Base-by-base conservation (phyloP, 768 basidiomycete genomes). In the Lentinula boryana region DNA sequence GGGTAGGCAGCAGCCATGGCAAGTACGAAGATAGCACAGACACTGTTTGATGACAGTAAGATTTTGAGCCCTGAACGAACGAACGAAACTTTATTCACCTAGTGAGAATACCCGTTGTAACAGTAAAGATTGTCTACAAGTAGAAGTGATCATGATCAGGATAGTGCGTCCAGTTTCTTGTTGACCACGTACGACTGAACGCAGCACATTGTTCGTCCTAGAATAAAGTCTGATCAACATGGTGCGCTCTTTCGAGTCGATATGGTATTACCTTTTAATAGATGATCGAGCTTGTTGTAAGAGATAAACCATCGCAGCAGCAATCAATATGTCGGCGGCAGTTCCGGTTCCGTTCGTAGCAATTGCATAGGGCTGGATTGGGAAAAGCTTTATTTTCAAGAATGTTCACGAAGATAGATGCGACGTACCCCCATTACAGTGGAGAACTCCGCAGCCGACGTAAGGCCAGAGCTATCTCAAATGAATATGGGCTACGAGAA, bases 11-110 rank as follows among this genome's bases (percentile, higher is more conserved):
- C 27, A 13, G 57, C 57, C 57, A 49, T 58, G 40, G 57, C 31
- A 5, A 58, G 57, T 5, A 58, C 57, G 16, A 58, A n/a, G n/a
- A 58, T 58, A 32, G 57, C 57, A 40, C 57, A 58, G 38, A 58
- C 44, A 23, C 57, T 58, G 57, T n/a, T 44, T 18, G 6, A 15
- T 21, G 0, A n/a, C 4, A 48, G 21, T 16, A 7, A 8, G 13
- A 12, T 9, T 8, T 21, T 21, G 23, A 21, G 5, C 35, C 18
- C n/a, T 36, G 18, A n/a, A 5, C 6, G 4, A n/a, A 15, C 12
- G n/a, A 40, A 6, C 18, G 21, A 13, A 40, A 40, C 4, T 16
- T 4, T 4, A 8, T 13, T 58, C 33, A 58, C 57, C 57, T 32
- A 13, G 57, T 48, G 44, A 58, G 43, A 38, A 49, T 58, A 36